phyloP scores from a whole-genome alignment of 805 yeast genomes.

The Ogataea parapolymorpha region DNA sequence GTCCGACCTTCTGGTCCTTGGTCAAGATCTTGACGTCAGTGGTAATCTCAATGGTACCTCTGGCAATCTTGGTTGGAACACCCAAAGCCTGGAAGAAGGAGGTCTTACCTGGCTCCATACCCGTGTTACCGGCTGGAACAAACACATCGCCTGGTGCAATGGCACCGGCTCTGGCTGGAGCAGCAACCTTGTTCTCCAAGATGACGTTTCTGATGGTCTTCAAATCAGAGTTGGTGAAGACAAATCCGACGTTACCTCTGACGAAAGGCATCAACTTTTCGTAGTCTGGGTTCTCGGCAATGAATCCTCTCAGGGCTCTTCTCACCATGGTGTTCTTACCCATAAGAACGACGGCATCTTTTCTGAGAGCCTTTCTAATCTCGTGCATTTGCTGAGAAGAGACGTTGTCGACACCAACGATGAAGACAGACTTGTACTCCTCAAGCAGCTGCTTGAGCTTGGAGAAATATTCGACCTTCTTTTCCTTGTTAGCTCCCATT shows the following conservation, averaged over 20 bases:
- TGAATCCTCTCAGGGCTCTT: slow-evolving; percentile 97
- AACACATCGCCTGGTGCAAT: slow-evolving; percentile 96
- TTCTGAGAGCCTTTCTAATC: slow-evolving; percentile 95
- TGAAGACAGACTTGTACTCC: slow-evolving; percentile 96
- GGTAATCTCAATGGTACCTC: slow-evolving; percentile 99
- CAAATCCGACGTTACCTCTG: slow-evolving; percentile 99
- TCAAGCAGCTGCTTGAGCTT: slow-evolving; percentile 93
- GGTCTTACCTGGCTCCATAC: slow-evolving; percentile 99
- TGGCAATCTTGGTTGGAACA: slow-evolving; percentile 99
- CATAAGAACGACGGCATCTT: slow-evolving; percentile 93
- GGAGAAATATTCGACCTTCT: slow-evolving; percentile 91
- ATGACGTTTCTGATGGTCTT: slow-evolving; percentile 87
- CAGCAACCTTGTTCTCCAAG: slow-evolving; percentile 94
- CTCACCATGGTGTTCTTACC: slow-evolving; percentile 99
- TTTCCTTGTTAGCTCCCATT: slow-evolving; percentile 99
- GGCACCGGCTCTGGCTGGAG: slow-evolving; percentile 99
- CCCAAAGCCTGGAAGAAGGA: slow-evolving; percentile 99
- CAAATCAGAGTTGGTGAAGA: slow-evolving; percentile 96
- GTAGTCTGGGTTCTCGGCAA: slow-evolving; percentile 89
- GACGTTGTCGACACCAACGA: slow-evolving; percentile 99
- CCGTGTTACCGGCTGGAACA: slow-evolving; percentile 99
- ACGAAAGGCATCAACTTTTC: slow-evolving; percentile 94
- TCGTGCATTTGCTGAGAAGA: slow-evolving; percentile 99
- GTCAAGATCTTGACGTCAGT: slow-evolving; percentile 93
- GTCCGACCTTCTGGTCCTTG: slow-evolving; percentile 89